Evolutionary conservation across 2,329 filamentous ascomycete genomes (phyloP).

Genomic region (Coleophoma eucalyptorum): DNA sequence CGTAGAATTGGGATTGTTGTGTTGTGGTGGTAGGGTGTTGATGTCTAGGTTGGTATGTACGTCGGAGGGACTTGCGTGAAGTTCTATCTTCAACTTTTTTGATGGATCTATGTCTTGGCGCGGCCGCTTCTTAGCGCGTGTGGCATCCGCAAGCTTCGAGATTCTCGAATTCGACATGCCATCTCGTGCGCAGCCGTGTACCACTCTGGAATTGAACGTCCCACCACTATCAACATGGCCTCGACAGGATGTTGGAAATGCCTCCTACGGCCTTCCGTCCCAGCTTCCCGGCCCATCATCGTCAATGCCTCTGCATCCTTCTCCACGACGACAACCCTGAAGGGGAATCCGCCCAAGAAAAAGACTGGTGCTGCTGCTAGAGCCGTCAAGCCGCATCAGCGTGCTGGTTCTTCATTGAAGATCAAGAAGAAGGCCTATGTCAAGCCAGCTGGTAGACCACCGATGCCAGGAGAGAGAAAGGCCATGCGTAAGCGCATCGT

Average conservation of each 20-base stretch:
- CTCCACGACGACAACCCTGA: constrained; percentile 22
- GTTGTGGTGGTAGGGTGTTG: constrained; percentile 1
- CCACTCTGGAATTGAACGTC: too few species aligned
- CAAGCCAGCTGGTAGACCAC: constrained; percentile 40
- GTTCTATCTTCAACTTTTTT: not conserved
- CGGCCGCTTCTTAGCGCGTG: constrained; percentile 9
- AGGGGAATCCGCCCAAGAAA: constrained; percentile 1
- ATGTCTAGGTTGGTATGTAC: not conserved
- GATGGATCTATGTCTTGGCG: not conserved
- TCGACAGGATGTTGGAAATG: constrained; percentile 56
- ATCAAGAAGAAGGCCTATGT: constrained; percentile 45
- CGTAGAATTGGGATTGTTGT: not conserved
- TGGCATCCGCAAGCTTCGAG: too few species aligned
- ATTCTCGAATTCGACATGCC: too few species aligned
- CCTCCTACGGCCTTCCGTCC: constrained; percentile 42
- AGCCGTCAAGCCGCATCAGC: constrained; percentile 9
- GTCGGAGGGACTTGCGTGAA: not conserved
- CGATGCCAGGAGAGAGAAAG: constrained; percentile 76
- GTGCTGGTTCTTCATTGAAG: not conserved
- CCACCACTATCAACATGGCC: constrained; percentile 39
- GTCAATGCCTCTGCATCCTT: constrained; percentile 27
- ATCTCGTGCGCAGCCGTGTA: too few species aligned
- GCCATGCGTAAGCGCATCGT: constrained; percentile 84
- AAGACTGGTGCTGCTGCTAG: constrained; percentile 4
- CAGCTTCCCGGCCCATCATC: constrained; percentile 32